Evolutionary conservation across 495 filamentous ascomycete genomes (phyloP), one percentile per base, ranked within the genome.

Genomic region (Lasiosphaeria ovina): DNA sequence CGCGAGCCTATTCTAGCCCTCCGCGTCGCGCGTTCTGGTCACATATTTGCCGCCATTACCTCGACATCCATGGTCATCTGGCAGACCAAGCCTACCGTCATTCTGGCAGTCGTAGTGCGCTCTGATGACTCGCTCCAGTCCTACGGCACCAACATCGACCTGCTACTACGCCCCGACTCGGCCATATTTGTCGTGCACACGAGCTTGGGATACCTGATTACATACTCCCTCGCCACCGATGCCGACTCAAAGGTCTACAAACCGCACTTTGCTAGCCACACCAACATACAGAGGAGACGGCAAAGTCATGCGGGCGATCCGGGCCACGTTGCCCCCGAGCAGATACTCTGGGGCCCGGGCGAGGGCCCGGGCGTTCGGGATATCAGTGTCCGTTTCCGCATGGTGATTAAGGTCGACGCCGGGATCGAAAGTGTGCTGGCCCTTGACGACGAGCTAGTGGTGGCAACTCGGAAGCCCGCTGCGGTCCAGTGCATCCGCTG

Each of bases 351-450:
- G 68, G 88, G 86, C 0, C 79, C 85, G 9, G 88, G 86, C 4
- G 89, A 96, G 70, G 87, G 87, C n/a, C 86, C 83, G 57, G 90
- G 89, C 2, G 87, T 97, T 17, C 83, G 83, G 48, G 93, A 98
- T 71, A 85, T 94, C 51, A 97, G 85, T 61, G 79, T 98, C 49
- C 86, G 91, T 17, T 98, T 99, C 76, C 83, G 94, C 54, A 97
- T 97, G 91, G 93, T 95, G 31, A 97, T 99, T 59, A 95, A 95
- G 74, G 90, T 99, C 24, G 94, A 99, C 72, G 95, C 95, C 8
- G 95, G 95, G 2, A 97, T 99, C 62, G 85, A 85, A 64, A 83
- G 78, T 64, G 91, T 88, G n/a, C 73, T 98, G 51, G 93, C 95
- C 3, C 80, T 98, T 42, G 95, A 98, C 64, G 89, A 94, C 36